Conservation (phyloP, 225 moss, liverwort and hornwort genomes). For the Pseudisothecium myosuroides region DNA sequence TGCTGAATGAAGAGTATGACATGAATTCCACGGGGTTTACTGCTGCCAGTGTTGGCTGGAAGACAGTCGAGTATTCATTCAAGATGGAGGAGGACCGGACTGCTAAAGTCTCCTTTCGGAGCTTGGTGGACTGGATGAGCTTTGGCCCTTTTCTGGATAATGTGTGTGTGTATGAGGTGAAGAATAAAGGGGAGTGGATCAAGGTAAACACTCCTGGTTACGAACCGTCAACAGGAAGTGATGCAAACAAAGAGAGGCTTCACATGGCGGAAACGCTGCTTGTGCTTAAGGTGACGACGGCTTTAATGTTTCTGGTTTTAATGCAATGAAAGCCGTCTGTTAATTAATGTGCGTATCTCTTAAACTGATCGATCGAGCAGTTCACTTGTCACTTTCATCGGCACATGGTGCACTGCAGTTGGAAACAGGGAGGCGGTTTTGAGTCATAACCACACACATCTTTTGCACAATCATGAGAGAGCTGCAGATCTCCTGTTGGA, state of each 20-base stretch:
- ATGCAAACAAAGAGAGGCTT: neutral
- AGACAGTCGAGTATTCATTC: slow-evolving; percentile 20
- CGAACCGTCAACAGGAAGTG: neutral
- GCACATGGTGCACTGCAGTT: neutral
- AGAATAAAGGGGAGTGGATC: neutral
- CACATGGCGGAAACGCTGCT: neutral
- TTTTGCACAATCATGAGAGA: neutral
- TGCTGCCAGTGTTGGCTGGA: slow-evolving; percentile 40
- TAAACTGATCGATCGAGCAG: too few relatives aligned
- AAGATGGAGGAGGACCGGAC: neutral
- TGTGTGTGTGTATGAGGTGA: slow-evolving; percentile 24
- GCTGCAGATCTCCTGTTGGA: neutral
- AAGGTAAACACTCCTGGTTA: neutral
- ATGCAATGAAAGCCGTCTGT: neutral
- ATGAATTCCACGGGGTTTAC: slow-evolving; percentile 31
- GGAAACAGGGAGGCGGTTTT: neutral
- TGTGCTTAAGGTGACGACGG: neutral
- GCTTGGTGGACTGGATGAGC: slow-evolving; percentile 7
- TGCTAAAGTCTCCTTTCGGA: slow-evolving; percentile 11
- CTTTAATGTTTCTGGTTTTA: neutral
- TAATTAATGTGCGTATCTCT: neutral
- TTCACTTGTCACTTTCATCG: neutral
- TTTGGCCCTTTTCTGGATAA: slow-evolving; percentile 67
- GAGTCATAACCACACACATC: neutral
- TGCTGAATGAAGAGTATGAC: neutral